These are phyloP conservation scores for Aspergillus nanangensis DNA, from an alignment of 495 filamentous ascomycete genomes.

Conservation along the genomic window DNA sequence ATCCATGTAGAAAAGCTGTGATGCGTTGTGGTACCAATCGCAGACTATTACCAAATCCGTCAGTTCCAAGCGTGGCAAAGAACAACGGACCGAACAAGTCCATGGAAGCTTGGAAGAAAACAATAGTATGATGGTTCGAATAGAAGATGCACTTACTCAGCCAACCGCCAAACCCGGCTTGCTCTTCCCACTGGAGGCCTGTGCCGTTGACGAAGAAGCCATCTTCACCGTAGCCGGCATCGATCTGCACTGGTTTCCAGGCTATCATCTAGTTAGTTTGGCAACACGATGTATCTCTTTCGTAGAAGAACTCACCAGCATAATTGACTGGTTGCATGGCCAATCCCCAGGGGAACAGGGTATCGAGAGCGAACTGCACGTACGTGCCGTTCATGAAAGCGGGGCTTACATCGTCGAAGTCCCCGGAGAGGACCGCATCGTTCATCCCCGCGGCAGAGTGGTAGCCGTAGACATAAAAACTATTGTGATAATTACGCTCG, in stretches of 20 bases:
- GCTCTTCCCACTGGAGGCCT: slow-evolving; percentile 32
- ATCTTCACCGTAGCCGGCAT: slow-evolving; percentile 27
- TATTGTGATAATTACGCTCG: slow-evolving; percentile 30
- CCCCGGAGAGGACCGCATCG: slow-evolving; percentile 36
- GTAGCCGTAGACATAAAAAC: slow-evolving; percentile 44
- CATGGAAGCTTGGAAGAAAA: too few relatives aligned
- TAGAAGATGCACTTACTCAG: slow-evolving; percentile 44
- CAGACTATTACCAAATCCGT: slow-evolving; percentile 42
- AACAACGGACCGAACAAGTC: neutral
- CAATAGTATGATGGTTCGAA: too few relatives aligned
- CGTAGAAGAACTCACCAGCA: slow-evolving; percentile 19
- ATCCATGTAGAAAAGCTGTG: slow-evolving; percentile 49
- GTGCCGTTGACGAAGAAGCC: slow-evolving; percentile 38
- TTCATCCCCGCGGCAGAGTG: slow-evolving; percentile 45
- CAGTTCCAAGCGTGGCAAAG: slow-evolving; percentile 3
- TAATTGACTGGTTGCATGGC: slow-evolving; percentile 25
- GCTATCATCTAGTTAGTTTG: slow-evolving; percentile 15
- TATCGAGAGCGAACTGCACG: slow-evolving; percentile 30
- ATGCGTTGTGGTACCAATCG: slow-evolving; percentile 50
- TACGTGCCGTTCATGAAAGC: slow-evolving; percentile 42
- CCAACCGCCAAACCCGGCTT: slow-evolving; percentile 46
- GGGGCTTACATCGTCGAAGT: slow-evolving; percentile 17
- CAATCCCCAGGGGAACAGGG: slow-evolving; percentile 35
- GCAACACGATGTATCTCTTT: too few relatives aligned
- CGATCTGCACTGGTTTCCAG: slow-evolving; percentile 40